These are phyloP conservation scores for Flaveria linearis DNA, from an alignment of 129 eudicot genomes.

Conservation along the genomic window DNA sequence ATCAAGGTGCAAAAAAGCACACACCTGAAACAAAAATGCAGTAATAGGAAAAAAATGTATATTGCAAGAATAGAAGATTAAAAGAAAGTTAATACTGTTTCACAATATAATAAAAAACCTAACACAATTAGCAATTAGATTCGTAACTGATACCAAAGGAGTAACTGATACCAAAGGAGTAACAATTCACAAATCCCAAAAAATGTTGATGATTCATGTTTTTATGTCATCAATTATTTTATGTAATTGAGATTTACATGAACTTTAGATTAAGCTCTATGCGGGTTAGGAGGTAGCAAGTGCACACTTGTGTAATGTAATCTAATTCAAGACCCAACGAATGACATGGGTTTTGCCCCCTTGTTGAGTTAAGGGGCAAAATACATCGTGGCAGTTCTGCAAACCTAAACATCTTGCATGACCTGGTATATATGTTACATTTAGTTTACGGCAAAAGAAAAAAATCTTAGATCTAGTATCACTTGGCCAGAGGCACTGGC, in stretches of 20 bases:
- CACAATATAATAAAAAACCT: background rate
- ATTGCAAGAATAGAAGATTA: background rate
- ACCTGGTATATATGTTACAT: background rate
- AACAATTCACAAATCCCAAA: background rate
- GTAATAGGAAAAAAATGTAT: background rate
- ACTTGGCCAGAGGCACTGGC: background rate
- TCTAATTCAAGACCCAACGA: too few species aligned
- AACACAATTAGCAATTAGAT: background rate
- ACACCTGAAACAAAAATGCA: background rate
- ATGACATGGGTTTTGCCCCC: too few species aligned
- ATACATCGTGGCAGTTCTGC: too few species aligned
- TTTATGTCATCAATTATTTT: background rate
- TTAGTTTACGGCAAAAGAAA: background rate
- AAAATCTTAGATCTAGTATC: background rate
- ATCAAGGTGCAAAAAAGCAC: background rate
- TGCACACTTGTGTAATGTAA: too few species aligned
- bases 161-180: too few species aligned
- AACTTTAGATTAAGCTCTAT: background rate
- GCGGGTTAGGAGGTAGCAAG: too few species aligned
- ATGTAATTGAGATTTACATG: background rate
- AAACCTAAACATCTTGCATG: background rate
- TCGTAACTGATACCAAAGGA: background rate
- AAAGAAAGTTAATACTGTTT: background rate
- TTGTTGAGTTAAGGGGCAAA: too few species aligned
- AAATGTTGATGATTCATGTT: background rate